A percentile compares a stretch with the other conserved stretches of the same genome.
Conservation (phyloP, 75 land plant species). For the Selaginella moellendorffii region DNA sequence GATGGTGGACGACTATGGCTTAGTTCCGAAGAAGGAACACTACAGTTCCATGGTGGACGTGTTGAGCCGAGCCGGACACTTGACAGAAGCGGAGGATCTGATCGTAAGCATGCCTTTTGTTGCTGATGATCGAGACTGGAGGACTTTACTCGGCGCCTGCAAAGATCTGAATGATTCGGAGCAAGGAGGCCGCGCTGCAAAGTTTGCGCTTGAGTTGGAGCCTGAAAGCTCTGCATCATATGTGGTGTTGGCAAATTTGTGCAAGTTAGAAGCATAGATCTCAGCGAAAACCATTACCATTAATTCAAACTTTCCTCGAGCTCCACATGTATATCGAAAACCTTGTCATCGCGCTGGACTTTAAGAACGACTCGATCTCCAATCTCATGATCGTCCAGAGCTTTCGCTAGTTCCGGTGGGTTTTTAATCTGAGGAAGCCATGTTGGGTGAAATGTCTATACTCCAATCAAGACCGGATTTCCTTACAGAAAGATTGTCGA, state of each 20-base stretch:
- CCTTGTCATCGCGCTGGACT: slow-evolving; percentile 46
- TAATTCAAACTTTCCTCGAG: slow-evolving; percentile 43
- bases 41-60: neutral
- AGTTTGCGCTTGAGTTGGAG: neutral
- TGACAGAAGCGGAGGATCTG: neutral
- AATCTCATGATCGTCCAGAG: slow-evolving; percentile 61
- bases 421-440: slow-evolving; percentile 50
- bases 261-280: too few species aligned
- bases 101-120: neutral
- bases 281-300: neutral
- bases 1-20: neutral
- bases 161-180: neutral
- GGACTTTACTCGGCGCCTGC: neutral
- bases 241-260: slow-evolving; percentile 3
- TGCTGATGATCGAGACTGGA: neutral
- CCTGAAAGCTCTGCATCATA: neutral
- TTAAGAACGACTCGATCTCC: slow-evolving; percentile 62
- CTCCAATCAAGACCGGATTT: neutral
- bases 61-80: neutral
- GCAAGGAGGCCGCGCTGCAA: neutral
- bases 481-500: slow-evolving; percentile 51
- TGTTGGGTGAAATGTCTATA: neutral
- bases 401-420: slow-evolving; percentile 43
- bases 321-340: slow-evolving; percentile 43
- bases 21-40: neutral